phyloP scores from a whole-genome alignment of 2,329 filamentous ascomycete genomes.

The Penicillium brevicompactum region DNA sequence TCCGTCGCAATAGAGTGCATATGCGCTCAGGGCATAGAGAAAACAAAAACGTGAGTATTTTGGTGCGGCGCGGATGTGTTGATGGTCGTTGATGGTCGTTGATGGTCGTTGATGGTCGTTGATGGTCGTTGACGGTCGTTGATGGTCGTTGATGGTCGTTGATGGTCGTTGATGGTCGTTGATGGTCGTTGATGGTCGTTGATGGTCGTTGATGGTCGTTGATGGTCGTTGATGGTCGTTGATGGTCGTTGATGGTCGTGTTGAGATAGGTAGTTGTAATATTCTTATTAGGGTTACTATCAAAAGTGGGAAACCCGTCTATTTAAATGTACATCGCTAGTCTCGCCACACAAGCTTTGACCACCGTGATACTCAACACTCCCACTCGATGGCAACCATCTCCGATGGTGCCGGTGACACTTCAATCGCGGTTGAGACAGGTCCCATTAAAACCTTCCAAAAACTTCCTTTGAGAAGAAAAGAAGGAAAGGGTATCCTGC shows the following conservation, averaged over 20 bases:
- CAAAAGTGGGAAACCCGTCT: conserved; percentile 1
- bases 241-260: too few species aligned
- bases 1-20: neutral
- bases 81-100: neutral
- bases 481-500: too few species aligned
- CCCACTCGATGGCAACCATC: neutral
- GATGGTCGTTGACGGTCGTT: too few species aligned
- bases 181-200: too few species aligned
- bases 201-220: too few species aligned
- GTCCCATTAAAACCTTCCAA: too few species aligned
- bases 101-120: neutral
- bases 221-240: too few species aligned
- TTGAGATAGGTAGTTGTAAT: conserved; percentile 2
- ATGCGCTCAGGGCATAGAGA: neutral
- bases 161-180: too few species aligned
- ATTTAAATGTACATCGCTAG: conserved; percentile 3
- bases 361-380: neutral
- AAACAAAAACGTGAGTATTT: neutral
- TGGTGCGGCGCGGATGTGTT: neutral
- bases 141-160: too few species aligned
- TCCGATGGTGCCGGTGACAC: neutral
- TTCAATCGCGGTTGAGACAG: too few species aligned
- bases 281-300: conserved; percentile 1
- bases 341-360: neutral
- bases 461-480: too few species aligned